phyloP scores from a whole-genome alignment of 495 filamentous ascomycete species.

The Penicilliopsis zonata region DNA sequence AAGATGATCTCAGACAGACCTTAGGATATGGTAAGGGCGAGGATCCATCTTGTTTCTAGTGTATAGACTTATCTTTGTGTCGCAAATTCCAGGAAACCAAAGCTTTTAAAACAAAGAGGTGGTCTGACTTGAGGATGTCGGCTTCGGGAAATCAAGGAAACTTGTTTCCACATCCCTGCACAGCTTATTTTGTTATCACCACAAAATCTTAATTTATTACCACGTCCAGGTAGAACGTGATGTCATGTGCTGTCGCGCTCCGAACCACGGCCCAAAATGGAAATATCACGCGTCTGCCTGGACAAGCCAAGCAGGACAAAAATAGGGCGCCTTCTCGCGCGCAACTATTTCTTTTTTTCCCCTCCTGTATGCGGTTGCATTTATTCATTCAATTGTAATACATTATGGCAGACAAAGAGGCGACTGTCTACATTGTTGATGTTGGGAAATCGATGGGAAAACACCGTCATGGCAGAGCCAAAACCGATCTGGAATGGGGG shows the following conservation, averaged over 20 bases:
- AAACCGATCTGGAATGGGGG: slow-evolving; percentile 78
- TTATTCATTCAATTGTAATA: slow-evolving; percentile 3
- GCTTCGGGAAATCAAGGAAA: too few species aligned
- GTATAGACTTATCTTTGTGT: too few species aligned
- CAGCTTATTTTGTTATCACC: not conserved
- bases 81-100: too few species aligned
- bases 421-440: slow-evolving; percentile 85
- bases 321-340: too few species aligned
- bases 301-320: too few species aligned
- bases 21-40: slow-evolving; percentile 66
- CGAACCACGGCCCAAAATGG: slow-evolving; percentile 19
- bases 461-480: slow-evolving; percentile 54
- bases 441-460: slow-evolving; percentile 74
- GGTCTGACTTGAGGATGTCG: too few species aligned
- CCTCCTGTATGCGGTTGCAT: not conserved
- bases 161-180: not conserved
- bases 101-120: too few species aligned
- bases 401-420: slow-evolving; percentile 86
- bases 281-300: slow-evolving; percentile 39
- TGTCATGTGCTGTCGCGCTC: slow-evolving; percentile 33
- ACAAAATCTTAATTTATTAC: not conserved
- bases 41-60: slow-evolving; percentile 44
- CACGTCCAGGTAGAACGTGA: slow-evolving; percentile 16
- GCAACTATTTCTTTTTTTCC: slow-evolving; percentile 1
- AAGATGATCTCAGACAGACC: slow-evolving; percentile 32